Evolutionary conservation across 164 flowering plant genomes (phyloP).

Genomic region (Nelumbo lutea): DNA sequence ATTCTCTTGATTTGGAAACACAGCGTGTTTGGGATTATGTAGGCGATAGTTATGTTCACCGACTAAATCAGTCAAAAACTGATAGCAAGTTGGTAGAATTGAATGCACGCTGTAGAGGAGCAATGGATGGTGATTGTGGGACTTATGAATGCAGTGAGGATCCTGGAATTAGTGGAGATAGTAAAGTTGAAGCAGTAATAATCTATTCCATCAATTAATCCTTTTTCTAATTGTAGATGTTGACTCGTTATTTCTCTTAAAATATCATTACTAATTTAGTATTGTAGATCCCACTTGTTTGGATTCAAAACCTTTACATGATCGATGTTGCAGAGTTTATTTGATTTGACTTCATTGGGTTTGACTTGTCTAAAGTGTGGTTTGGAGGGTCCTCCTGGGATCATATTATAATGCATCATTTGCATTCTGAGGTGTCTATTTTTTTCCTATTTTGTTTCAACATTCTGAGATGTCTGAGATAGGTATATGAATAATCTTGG

Average conservation of each 20-base stretch:
- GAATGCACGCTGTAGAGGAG: slow-evolving; percentile 41
- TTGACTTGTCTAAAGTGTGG: too few species aligned
- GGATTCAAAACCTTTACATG: neutral
- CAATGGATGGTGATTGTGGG: slow-evolving; percentile 61
- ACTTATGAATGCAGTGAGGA: slow-evolving; percentile 58
- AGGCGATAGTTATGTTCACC: slow-evolving; percentile 87
- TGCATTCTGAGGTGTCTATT: too few species aligned
- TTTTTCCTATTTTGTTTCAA: too few species aligned
- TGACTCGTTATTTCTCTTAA: neutral
- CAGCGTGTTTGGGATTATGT: slow-evolving; percentile 98
- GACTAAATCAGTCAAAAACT: slow-evolving; percentile 80
- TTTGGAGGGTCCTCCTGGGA: too few species aligned
- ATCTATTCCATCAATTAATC: slow-evolving; percentile 1
- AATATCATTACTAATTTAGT: neutral
- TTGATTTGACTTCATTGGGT: too few species aligned
- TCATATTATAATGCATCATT: too few species aligned
- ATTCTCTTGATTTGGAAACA: slow-evolving; percentile 76
- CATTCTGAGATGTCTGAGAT: too few species aligned
- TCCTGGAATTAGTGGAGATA: slow-evolving; percentile 60
- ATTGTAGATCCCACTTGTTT: neutral
- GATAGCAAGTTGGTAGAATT: slow-evolving; percentile 57
- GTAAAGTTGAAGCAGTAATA: slow-evolving; percentile 83
- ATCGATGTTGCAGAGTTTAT: too few species aligned
- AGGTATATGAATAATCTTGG: neutral
- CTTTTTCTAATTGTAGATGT: neutral